Conservation (phyloP, 2,329 filamentous ascomycete genomes). For the Trichoderma sp. region DNA sequence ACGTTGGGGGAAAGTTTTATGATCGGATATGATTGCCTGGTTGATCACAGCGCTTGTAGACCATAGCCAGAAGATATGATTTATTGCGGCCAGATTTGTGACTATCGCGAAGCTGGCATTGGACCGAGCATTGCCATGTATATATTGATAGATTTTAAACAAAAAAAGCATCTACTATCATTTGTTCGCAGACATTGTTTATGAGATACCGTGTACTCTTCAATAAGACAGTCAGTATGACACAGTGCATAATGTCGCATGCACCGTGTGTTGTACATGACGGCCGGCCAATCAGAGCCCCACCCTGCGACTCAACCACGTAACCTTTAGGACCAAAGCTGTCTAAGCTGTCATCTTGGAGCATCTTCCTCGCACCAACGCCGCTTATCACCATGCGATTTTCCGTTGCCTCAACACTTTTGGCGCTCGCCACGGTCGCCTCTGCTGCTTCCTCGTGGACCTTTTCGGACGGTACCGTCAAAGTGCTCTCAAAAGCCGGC, state of each 20-base stretch:
- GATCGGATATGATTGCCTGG: background rate
- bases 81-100: background rate
- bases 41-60: background rate
- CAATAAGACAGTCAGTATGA: background rate
- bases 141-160: background rate
- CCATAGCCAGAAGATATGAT: background rate
- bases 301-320: slow-evolving; percentile 29
- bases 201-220: background rate
- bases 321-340: slow-evolving; percentile 28
- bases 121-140: background rate
- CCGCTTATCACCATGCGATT: slow-evolving; percentile 37
- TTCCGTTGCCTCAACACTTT: slow-evolving; percentile 38
- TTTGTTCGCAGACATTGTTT: background rate
- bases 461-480: slow-evolving; percentile 70
- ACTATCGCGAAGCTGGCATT: background rate
- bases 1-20: background rate
- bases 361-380: slow-evolving; percentile 23
- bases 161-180: background rate
- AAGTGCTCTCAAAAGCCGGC: slow-evolving; percentile 64
- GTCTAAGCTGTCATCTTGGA: slow-evolving; percentile 33
- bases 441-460: slow-evolving; percentile 61
- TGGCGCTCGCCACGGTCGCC: slow-evolving; percentile 50
- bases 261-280: background rate
- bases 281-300: slow-evolving; percentile 26
- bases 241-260: background rate